Percentiles rank a stretch among this genome's conserved stretches.
phyloP scores from a whole-genome alignment of 495 filamentous ascomycete genomes.

The Talaromyces wortmannii region DNA sequence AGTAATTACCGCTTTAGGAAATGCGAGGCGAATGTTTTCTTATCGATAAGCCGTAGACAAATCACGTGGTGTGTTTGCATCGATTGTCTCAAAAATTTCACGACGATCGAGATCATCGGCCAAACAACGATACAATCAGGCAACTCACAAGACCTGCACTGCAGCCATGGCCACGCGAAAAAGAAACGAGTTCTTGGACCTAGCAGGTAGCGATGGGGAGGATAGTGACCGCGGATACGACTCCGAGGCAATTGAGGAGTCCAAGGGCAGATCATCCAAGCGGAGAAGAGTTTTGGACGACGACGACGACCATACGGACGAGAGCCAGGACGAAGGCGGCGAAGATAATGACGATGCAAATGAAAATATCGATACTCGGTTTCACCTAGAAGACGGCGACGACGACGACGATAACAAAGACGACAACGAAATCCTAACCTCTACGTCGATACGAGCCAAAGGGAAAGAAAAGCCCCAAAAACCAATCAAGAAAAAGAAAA shows the following conservation, averaged over 20 bases:
- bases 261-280: constrained; percentile 60
- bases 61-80: not conserved
- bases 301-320: constrained; percentile 23
- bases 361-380: not conserved
- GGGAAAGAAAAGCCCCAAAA: constrained; percentile 8
- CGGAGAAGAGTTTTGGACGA: constrained; percentile 37
- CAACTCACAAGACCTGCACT: not conserved
- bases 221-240: constrained; percentile 54
- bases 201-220: constrained; percentile 52
- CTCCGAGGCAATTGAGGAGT: constrained; percentile 58
- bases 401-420: constrained; percentile 18
- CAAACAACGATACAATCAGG: not conserved
- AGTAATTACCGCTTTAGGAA: not conserved
- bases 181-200: constrained; percentile 70
- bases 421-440: constrained; percentile 7
- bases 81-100: not conserved
- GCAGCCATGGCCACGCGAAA: constrained; percentile 58
- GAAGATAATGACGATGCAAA: no score
- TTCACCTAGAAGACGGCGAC: constrained; percentile 8
- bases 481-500: constrained; percentile 17
- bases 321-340: constrained; percentile 7
- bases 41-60: no score
- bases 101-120: no score
- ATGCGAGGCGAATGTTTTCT: no score
- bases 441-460: constrained; percentile 2